phyloP scores from a whole-genome alignment of 2,329 filamentous ascomycete genomes.

The Fusarium hostae region DNA sequence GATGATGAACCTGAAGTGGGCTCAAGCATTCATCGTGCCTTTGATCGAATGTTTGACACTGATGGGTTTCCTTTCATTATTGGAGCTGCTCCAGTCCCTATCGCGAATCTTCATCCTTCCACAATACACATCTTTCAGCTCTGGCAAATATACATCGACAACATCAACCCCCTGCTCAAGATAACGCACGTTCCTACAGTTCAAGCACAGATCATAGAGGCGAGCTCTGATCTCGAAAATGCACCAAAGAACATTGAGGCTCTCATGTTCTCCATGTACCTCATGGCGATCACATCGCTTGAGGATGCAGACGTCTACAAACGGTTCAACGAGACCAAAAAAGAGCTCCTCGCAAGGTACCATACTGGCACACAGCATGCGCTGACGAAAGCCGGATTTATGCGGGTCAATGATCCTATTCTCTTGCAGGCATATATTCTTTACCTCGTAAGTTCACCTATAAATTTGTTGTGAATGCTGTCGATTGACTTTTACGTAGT shows the following conservation, averaged over 20 bases:
- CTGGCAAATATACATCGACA: slow-evolving; percentile 77
- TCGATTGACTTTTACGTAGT: slow-evolving; percentile 38
- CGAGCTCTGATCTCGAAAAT: slow-evolving; percentile 64
- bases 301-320: slow-evolving; percentile 65
- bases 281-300: slow-evolving; percentile 68
- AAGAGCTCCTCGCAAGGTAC: slow-evolving; percentile 62
- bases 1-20: slow-evolving; percentile 66
- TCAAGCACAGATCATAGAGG: slow-evolving; percentile 72
- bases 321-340: slow-evolving; percentile 65
- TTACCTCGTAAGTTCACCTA: slow-evolving; percentile 65
- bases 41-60: slow-evolving; percentile 68
- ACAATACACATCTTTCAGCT: slow-evolving; percentile 70
- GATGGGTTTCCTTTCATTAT: slow-evolving; percentile 69
- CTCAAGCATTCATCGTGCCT: slow-evolving; percentile 67
- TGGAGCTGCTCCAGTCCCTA: slow-evolving; percentile 55
- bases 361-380: slow-evolving; percentile 71
- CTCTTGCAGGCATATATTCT: slow-evolving; percentile 75
- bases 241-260: slow-evolving; percentile 69
- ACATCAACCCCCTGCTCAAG: slow-evolving; percentile 76
- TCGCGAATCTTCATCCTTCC: slow-evolving; percentile 63
- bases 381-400: slow-evolving; percentile 73
- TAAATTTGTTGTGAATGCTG: not conserved
- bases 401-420: slow-evolving; percentile 72
- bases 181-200: slow-evolving; percentile 74
- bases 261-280: slow-evolving; percentile 74